A percentile compares a stretch with the other conserved stretches of the same genome.
Evolutionary conservation across 768 basidiomycete genomes (phyloP).

Genomic region (Hericium rajendrae): DNA sequence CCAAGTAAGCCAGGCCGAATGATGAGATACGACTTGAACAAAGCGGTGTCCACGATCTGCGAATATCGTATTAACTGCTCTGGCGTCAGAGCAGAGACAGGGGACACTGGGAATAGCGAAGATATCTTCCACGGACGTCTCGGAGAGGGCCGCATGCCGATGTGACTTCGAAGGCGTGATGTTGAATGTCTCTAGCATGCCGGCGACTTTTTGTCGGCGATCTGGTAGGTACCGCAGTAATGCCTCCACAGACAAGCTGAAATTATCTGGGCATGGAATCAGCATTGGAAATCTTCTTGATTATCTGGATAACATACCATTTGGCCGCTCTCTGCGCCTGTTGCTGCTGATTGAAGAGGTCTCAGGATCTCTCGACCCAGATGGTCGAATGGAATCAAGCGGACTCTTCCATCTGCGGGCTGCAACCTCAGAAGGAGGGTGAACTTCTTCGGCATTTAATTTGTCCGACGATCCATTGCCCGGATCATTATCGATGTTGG

Average conservation of each 20-base stretch:
- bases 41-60: slow-evolving; percentile 89
- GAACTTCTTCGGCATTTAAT: background rate
- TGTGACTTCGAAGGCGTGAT: slow-evolving; percentile 66
- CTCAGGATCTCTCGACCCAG: slow-evolving; percentile 51
- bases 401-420: slow-evolving; percentile 44
- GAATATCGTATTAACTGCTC: slow-evolving; percentile 83
- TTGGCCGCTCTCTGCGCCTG: slow-evolving; percentile 3
- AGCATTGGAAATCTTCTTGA: background rate
- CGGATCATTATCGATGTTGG: background rate
- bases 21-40: slow-evolving; percentile 88
- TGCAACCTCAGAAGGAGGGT: slow-evolving; percentile 27
- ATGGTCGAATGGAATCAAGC: slow-evolving; percentile 41
- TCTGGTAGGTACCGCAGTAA: slow-evolving; percentile 84
- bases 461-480: slow-evolving; percentile 4
- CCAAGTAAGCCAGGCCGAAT: slow-evolving; percentile 75
- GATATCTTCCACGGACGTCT: slow-evolving; percentile 64
- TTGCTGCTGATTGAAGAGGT: slow-evolving; percentile 36
- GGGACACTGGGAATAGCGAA: slow-evolving; percentile 69
- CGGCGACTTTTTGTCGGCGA: slow-evolving; percentile 75
- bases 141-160: slow-evolving; percentile 58
- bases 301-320: slow-evolving; percentile 17
- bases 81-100: slow-evolving; percentile 62
- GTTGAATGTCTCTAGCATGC: slow-evolving; percentile 60
- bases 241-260: slow-evolving; percentile 72
- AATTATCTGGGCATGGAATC: slow-evolving; percentile 37